A percentile compares a stretch with the other conserved stretches of the same genome.
Evolutionary conservation across 306 rosid species (phyloP).

Genomic region (Ochetophila trinervis): DNA sequence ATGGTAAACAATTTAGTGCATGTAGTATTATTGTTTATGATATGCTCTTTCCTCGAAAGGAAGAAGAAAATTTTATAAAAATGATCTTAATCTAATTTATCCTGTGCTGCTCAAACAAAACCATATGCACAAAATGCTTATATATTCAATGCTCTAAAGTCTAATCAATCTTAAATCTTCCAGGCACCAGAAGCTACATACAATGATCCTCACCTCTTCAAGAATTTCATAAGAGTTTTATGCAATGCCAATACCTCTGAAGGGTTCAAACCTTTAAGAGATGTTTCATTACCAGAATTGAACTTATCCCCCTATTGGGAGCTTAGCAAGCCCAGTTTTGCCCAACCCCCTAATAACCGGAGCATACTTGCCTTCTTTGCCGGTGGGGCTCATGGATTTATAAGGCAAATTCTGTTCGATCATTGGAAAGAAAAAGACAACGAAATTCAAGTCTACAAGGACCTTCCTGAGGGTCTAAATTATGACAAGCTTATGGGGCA

Average conservation of each 20-base stretch:
- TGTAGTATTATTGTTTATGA: too few species aligned
- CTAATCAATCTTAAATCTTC: neutral
- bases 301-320: neutral
- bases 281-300: conserved; percentile 1
- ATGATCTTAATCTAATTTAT: too few species aligned
- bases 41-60: too few species aligned
- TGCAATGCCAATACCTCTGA: conserved; percentile 13
- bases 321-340: neutral
- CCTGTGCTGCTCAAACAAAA: neutral
- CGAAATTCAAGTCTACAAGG: neutral
- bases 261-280: conserved; percentile 13
- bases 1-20: too few species aligned
- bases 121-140: neutral
- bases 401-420: neutral
- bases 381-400: neutral
- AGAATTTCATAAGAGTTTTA: conserved; percentile 3
- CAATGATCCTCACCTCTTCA: neutral
- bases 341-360: neutral
- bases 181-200: conserved; percentile 16
- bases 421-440: conserved; percentile 6
- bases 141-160: neutral
- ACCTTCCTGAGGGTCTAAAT: neutral
- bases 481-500: conserved; percentile 8
- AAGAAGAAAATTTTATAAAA: too few species aligned
- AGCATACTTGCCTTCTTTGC: neutral